Evolutionary conservation across 352 stramenopile species (phyloP).

Genomic region (Phytopythium ostracodes): DNA sequence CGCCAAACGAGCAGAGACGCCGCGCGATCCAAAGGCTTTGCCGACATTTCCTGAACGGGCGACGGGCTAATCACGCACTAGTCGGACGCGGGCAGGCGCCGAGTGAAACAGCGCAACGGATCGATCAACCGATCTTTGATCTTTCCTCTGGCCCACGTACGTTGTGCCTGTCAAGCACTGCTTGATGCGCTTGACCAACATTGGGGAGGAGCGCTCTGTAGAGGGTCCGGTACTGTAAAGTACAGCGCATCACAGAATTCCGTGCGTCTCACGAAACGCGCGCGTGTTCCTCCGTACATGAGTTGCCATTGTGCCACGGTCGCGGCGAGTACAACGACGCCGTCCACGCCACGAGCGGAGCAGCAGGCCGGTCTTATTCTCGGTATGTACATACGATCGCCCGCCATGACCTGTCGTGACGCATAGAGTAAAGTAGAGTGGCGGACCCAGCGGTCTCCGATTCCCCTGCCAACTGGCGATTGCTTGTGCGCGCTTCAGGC

Average conservation of each 20-base stretch:
- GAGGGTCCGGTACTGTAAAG: too few relatives aligned
- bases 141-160: neutral
- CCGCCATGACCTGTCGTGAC: neutral
- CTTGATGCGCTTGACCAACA: too few relatives aligned
- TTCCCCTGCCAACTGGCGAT: neutral
- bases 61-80: neutral
- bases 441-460: too few relatives aligned
- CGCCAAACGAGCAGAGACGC: neutral
- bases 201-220: too few relatives aligned
- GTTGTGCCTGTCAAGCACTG: too few relatives aligned
- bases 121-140: neutral
- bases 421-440: neutral
- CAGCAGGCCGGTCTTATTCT: neutral
- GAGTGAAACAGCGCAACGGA: neutral
- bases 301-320: constrained; percentile 1
- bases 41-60: too few relatives aligned
- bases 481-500: neutral
- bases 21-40: too few relatives aligned
- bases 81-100: neutral
- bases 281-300: neutral
- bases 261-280: neutral
- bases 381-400: neutral
- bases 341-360: neutral
- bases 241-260: too few relatives aligned
- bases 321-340: neutral